Conservation (phyloP, 2,329 filamentous ascomycete genomes). For the Paradendryphiella salina region DNA sequence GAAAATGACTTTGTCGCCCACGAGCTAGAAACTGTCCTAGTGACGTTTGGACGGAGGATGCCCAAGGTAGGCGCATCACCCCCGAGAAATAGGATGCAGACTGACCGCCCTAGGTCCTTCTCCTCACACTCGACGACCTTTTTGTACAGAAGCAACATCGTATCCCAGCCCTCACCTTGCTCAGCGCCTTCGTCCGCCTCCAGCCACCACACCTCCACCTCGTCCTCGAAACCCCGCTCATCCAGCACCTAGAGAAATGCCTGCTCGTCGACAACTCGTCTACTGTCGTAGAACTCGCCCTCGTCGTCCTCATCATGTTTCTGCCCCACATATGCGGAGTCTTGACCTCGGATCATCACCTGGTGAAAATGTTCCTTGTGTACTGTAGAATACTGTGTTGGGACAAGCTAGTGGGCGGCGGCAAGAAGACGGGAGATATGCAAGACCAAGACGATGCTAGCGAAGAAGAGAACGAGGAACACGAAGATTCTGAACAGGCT, state of each 20-base stretch:
- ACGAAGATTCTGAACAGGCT: constrained; percentile 34
- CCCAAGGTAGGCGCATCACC: constrained; percentile 56
- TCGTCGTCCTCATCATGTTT: constrained; percentile 79
- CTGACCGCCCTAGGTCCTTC: constrained; percentile 60
- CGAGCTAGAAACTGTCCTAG: constrained; percentile 58
- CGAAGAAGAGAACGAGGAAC: constrained; percentile 44
- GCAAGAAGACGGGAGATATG: constrained; percentile 12
- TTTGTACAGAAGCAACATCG: constrained; percentile 68
- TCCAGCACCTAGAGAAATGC: constrained; percentile 71
- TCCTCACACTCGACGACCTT: constrained; percentile 66
- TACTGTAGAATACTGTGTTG: constrained; percentile 81
- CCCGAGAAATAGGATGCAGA: neutral
- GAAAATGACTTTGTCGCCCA: constrained; percentile 54
- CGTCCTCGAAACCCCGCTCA: constrained; percentile 71
- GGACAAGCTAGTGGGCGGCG: constrained; percentile 58
- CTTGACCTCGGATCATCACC: constrained; percentile 60
- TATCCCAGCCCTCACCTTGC: constrained; percentile 65
- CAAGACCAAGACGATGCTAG: constrained; percentile 35
- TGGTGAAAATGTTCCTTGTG: constrained; percentile 77
- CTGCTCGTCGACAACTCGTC: constrained; percentile 78
- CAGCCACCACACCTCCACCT: constrained; percentile 80
- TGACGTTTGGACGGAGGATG: constrained; percentile 65
- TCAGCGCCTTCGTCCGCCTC: constrained; percentile 72
- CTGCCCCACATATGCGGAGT: constrained; percentile 78
- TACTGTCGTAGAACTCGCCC: constrained; percentile 71